Percentiles rank a stretch among this genome's conserved stretches.
phyloP scores from a whole-genome alignment of 2,329 filamentous ascomycete species.

The Neocatenulostroma microsporum region DNA sequence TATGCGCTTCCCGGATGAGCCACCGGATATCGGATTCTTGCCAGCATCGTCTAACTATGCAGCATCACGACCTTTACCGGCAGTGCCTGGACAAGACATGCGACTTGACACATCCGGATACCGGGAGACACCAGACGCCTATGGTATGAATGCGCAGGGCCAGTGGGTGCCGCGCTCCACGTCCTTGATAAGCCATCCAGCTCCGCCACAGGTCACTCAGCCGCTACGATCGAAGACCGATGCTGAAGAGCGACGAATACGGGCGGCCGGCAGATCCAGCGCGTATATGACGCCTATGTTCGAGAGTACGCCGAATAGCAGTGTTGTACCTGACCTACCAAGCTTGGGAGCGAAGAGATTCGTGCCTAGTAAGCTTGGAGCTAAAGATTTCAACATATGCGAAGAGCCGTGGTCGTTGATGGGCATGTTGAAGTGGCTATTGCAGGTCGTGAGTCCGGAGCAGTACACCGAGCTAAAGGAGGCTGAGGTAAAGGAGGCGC shows the following conservation, averaged over 20 bases:
- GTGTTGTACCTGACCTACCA: slow-evolving; percentile 22
- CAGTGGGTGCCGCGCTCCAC: slow-evolving; percentile 61
- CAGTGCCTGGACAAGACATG: slow-evolving; percentile 52
- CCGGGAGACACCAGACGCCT: slow-evolving; percentile 19
- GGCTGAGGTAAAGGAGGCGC: slow-evolving; percentile 75
- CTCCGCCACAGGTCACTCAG: slow-evolving; percentile 67
- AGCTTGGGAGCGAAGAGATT: slow-evolving; percentile 47
- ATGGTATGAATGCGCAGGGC: slow-evolving; percentile 19
- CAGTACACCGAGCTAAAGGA: slow-evolving; percentile 82
- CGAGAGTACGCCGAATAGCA: slow-evolving; percentile 31
- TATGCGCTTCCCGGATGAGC: slow-evolving; percentile 45
- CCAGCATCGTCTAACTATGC: slow-evolving; percentile 58
- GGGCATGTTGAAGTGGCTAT: slow-evolving; percentile 77
- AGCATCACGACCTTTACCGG: slow-evolving; percentile 47
- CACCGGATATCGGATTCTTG: slow-evolving; percentile 89
- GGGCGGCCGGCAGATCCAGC: slow-evolving; percentile 33
- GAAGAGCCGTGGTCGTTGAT: slow-evolving; percentile 88
- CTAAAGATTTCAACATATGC: slow-evolving; percentile 76
- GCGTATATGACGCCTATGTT: slow-evolving; percentile 30
- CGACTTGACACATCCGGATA: slow-evolving; percentile 19
- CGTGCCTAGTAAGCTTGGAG: slow-evolving; percentile 61
- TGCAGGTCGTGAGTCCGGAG: slow-evolving; percentile 65
- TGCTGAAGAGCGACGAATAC: slow-evolving; percentile 59
- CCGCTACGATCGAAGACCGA: slow-evolving; percentile 93
- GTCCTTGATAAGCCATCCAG: slow-evolving; percentile 74